Percentiles rank a stretch among this genome's conserved stretches.
Evolutionary conservation across 2,329 filamentous ascomycete genomes (phyloP).

Genomic region (Colletotrichum sp.): DNA sequence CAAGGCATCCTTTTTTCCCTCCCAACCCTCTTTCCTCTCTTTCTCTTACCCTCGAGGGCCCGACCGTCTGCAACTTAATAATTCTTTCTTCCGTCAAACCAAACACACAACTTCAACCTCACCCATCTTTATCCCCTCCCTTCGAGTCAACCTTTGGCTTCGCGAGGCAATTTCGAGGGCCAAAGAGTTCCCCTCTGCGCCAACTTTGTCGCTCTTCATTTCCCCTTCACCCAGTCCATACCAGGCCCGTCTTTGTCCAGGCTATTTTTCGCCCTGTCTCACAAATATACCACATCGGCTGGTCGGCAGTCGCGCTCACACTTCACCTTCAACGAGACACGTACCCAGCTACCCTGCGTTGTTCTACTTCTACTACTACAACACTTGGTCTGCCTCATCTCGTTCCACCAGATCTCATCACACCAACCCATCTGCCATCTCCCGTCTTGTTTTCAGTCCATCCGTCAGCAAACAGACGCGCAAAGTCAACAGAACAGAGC

Average conservation of each 20-base stretch:
- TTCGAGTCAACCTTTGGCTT: not conserved
- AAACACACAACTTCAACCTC: not conserved
- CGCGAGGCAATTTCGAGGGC: not conserved
- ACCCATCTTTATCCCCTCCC: not conserved
- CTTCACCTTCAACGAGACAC: constrained; percentile 13
- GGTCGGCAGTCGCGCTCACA: constrained; percentile 7
- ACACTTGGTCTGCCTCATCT: not conserved
- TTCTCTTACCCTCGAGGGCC: not conserved
- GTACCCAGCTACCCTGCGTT: not conserved
- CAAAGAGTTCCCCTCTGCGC: not conserved
- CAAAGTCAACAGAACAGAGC: constrained; percentile 18
- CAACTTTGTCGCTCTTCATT: constrained; percentile 20
- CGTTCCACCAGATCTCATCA: not conserved
- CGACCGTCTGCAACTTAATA: constrained; percentile 13
- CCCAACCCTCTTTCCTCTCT: not conserved
- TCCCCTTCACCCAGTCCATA: constrained; percentile 16
- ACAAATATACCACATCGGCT: constrained; percentile 17
- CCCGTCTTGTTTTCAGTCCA: not conserved
- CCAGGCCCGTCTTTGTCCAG: constrained; percentile 14
- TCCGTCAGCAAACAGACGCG: not conserved
- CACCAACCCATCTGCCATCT: not conserved
- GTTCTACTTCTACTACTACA: not conserved
- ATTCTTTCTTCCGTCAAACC: not conserved
- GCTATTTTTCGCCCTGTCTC: constrained; percentile 16
- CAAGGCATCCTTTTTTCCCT: constrained; percentile 18